phyloP scores from a whole-genome alignment of 2,329 filamentous ascomycete species.

The Fonsecaea monophora region DNA sequence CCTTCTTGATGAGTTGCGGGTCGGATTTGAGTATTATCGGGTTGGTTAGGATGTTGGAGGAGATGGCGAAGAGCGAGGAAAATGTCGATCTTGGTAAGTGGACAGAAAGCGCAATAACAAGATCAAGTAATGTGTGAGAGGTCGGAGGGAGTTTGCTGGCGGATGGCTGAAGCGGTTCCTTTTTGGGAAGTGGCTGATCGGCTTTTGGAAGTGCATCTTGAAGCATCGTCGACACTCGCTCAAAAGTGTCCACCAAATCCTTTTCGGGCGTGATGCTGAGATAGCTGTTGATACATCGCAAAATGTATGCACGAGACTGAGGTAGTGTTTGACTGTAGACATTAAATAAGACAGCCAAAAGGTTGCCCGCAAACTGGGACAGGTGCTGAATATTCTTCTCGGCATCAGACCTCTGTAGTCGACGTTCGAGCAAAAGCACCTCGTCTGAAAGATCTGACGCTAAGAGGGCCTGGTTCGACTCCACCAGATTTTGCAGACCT shows the following conservation, averaged over 20 bases:
- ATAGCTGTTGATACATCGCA: slow-evolving; percentile 94
- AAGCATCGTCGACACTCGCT: slow-evolving; percentile 83
- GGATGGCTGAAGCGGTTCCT: slow-evolving; percentile 63
- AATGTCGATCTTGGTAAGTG: slow-evolving; percentile 91
- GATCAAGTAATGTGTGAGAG: slow-evolving; percentile 92
- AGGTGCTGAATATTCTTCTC: slow-evolving; percentile 83
- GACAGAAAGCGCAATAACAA: slow-evolving; percentile 93
- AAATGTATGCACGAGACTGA: slow-evolving; percentile 85
- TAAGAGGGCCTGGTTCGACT: slow-evolving; percentile 85
- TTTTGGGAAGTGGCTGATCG: slow-evolving; percentile 68
- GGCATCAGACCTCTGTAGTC: slow-evolving; percentile 77
- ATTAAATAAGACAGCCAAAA: slow-evolving; percentile 97
- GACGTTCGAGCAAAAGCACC: slow-evolving; percentile 75
- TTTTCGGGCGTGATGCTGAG: slow-evolving; percentile 80
- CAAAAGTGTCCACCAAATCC: slow-evolving; percentile 87
- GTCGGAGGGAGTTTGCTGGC: slow-evolving; percentile 86
- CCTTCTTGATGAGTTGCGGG: slow-evolving; percentile 96
- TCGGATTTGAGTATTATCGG: slow-evolving; percentile 66
- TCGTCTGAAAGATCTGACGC: slow-evolving; percentile 72
- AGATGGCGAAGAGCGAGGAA: slow-evolving; percentile 82
- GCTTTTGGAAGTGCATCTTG: slow-evolving; percentile 70
- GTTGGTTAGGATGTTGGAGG: slow-evolving; percentile 79
- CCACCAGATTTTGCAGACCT: slow-evolving; percentile 82
- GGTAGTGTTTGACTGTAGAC: slow-evolving; percentile 97
- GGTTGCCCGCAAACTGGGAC: slow-evolving; percentile 78